phyloP scores from a whole-genome alignment of 768 basidiomycete genomes.

The Candolleomyces efflorescens region DNA sequence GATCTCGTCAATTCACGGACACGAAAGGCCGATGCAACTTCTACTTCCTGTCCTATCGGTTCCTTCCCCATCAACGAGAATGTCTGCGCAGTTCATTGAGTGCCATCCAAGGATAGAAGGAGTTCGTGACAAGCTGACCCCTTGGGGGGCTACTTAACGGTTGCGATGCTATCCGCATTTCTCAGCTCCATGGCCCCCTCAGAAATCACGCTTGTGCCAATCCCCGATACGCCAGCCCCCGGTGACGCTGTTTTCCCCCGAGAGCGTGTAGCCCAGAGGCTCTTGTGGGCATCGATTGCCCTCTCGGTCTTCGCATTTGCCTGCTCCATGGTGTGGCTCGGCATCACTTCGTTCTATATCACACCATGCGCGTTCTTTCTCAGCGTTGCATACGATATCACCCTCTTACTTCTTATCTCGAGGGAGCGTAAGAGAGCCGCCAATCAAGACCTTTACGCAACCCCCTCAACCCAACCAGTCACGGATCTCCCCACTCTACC shows the following conservation, averaged over 20 bases:
- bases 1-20: too few species aligned
- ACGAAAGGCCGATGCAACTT: too few species aligned
- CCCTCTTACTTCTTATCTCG: not conserved
- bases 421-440: not conserved
- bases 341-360: not conserved
- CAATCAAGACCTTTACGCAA: not conserved
- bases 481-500: not conserved
- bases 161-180: too few species aligned
- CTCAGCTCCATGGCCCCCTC: too few species aligned
- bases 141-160: too few species aligned
- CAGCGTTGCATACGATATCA: not conserved
- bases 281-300: not conserved
- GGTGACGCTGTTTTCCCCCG: not conserved
- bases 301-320: not conserved
- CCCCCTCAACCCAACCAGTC: not conserved
- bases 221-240: not conserved
- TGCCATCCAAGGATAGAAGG: too few species aligned
- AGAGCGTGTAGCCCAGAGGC: not conserved
- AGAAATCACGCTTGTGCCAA: not conserved
- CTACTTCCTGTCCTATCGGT: too few species aligned
- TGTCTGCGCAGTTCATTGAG: too few species aligned
- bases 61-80: too few species aligned
- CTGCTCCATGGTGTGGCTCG: not conserved
- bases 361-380: not conserved
- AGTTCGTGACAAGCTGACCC: too few species aligned